phyloP scores from a whole-genome alignment of 1,139 yeast species.

The Pichia sp. region DNA sequence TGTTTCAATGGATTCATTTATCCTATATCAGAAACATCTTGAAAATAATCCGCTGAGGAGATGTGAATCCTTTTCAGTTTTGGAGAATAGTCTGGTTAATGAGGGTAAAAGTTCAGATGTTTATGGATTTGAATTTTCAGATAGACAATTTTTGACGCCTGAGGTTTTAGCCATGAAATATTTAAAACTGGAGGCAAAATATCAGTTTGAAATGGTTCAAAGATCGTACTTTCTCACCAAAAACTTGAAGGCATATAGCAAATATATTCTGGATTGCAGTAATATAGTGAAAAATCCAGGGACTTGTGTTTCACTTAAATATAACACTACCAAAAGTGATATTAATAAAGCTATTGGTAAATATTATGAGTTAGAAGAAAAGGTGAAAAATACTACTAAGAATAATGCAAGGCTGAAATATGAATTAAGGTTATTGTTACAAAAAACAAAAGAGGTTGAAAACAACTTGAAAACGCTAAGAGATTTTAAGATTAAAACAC shows the following conservation, averaged over 20 bases:
- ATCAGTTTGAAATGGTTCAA: constrained; percentile 21
- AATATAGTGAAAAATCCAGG: constrained; percentile 2
- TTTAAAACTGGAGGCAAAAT: constrained; percentile 18
- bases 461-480: constrained; percentile 41
- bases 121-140: constrained; percentile 9
- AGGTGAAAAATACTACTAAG: constrained; percentile 58
- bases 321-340: constrained; percentile 17
- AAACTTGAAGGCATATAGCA: constrained; percentile 11
- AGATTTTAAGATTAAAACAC: constrained; percentile 36
- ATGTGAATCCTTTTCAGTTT: constrained; percentile 24
- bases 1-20: neutral
- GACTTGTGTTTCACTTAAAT: constrained; percentile 13
- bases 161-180: constrained; percentile 27
- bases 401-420: constrained; percentile 73
- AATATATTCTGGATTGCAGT: constrained; percentile 1
- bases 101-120: constrained; percentile 11
- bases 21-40: constrained; percentile 1
- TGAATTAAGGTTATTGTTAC: constrained; percentile 66
- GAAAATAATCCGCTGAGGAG: constrained; percentile 13
- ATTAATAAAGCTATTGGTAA: constrained; percentile 20
- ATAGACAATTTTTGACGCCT: constrained; percentile 15
- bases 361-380: constrained; percentile 30
- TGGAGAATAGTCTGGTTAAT: constrained; percentile 19
- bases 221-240: constrained; percentile 7
- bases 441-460: constrained; percentile 76